A percentile compares a stretch with the other conserved stretches of the same genome.
These are phyloP conservation scores for Brasilioporus rufonigricans DNA, from an alignment of 768 basidiomycete genomes.

Conservation along the genomic window DNA sequence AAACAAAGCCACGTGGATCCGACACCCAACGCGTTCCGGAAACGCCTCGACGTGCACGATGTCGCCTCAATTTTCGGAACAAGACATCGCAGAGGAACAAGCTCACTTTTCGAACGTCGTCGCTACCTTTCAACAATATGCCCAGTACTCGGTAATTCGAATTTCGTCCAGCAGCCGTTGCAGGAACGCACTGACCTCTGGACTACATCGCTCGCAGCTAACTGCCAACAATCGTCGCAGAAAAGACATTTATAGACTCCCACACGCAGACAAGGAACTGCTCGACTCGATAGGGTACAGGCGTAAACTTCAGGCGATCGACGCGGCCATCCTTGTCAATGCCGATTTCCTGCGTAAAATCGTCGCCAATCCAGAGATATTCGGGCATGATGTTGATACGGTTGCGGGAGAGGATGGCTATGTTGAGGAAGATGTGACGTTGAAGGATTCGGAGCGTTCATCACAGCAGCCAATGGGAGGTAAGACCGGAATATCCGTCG, in stretches of 20 bases:
- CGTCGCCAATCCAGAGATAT: constrained; percentile 79
- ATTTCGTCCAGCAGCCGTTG: no score
- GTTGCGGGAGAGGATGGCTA: constrained; percentile 16
- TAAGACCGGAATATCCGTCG: constrained; percentile 8
- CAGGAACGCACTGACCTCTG: not conserved
- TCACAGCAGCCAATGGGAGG: not conserved
- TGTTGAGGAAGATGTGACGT: constrained; percentile 10
- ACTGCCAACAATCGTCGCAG: constrained; percentile 64
- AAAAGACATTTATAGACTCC: constrained; percentile 73
- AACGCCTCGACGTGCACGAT: constrained; percentile 4
- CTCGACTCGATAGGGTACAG: constrained; percentile 71
- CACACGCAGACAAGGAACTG: constrained; percentile 65
- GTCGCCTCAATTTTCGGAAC: constrained; percentile 28
- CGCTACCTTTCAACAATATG: constrained; percentile 71
- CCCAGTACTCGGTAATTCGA: constrained; percentile 53
- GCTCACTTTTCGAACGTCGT: constrained; percentile 75
- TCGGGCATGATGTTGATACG: constrained; percentile 52
- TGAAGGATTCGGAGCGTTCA: constrained; percentile 9
- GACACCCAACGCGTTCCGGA: not conserved
- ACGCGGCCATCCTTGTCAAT: constrained; percentile 78
- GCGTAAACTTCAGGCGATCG: constrained; percentile 74
- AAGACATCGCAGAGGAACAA: constrained; percentile 54
- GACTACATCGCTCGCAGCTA: constrained; percentile 35
- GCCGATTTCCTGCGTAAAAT: constrained; percentile 74
- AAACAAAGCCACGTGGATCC: constrained; percentile 23